These are phyloP conservation scores for Ceriops zippeliana DNA, from an alignment of 345 rosid species.

Conservation along the genomic window DNA sequence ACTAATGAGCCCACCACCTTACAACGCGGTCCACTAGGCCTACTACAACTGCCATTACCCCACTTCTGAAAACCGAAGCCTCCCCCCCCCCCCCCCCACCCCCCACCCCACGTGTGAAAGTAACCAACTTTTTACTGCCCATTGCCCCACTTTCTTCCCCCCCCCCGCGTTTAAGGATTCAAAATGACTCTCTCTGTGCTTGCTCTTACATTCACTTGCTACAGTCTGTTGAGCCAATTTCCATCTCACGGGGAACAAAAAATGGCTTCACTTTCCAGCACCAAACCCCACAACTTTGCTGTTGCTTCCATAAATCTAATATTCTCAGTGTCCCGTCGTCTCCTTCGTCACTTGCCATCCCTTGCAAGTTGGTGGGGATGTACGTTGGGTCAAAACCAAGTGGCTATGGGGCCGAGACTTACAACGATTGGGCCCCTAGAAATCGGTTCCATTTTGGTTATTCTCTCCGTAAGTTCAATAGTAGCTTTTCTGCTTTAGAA, in stretches of 20 bases:
- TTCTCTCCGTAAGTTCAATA: constrained; percentile 26
- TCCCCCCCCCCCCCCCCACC: too few relatives aligned
- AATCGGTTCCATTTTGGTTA: constrained; percentile 36
- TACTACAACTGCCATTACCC: not conserved
- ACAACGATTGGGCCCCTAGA: constrained; percentile 28
- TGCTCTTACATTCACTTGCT: not conserved
- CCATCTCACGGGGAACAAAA: not conserved
- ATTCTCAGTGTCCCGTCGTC: not conserved
- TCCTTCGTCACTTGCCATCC: constrained; percentile 12
- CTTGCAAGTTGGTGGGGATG: constrained; percentile 34
- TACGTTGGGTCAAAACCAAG: constrained; percentile 26
- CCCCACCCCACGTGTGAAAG: not conserved
- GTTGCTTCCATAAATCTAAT: not conserved
- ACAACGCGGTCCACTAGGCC: not conserved
- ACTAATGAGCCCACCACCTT: too few relatives aligned
- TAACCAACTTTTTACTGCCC: not conserved
- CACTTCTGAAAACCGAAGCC: not conserved
- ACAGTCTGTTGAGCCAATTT: not conserved
- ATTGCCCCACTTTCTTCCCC: not conserved
- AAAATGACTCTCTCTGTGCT: not conserved
- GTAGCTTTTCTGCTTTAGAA: not conserved
- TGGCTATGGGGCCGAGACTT: constrained; percentile 16
- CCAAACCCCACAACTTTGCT: not conserved
- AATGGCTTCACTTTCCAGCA: not conserved
- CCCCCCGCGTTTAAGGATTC: not conserved